Conservation (phyloP, 2,329 filamentous ascomycete genomes). For the Emergomyces orientalis region DNA sequence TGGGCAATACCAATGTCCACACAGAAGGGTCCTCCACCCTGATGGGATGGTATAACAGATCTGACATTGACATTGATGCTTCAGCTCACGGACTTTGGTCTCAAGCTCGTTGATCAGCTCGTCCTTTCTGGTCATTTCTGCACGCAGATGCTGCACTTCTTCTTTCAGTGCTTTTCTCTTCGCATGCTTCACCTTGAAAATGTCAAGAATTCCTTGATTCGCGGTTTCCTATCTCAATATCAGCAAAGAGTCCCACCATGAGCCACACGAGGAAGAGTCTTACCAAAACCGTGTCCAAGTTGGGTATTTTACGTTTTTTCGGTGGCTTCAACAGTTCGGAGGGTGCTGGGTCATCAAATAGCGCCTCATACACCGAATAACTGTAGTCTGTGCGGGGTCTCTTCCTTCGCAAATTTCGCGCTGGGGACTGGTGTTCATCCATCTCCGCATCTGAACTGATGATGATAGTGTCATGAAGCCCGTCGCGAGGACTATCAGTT, state of each 20-base stretch:
- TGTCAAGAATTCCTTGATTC: conserved; percentile 2
- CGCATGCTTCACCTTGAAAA: conserved; percentile 4
- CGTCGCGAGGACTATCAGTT: no score
- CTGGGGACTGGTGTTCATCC: no score
- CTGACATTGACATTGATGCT: no score
- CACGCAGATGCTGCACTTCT: not conserved
- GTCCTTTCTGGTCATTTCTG: no score
- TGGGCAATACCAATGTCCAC: no score
- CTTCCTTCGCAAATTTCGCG: not conserved
- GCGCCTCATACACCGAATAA: not conserved
- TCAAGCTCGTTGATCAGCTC: no score
- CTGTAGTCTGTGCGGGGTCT: not conserved
- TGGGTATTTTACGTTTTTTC: conserved; percentile 6
- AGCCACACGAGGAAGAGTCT: not conserved
- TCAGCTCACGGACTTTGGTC: no score
- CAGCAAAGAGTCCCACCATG: conserved; percentile 2
- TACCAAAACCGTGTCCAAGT: conserved; percentile 4
- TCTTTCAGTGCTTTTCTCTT: conserved; percentile 2
- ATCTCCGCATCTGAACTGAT: no score
- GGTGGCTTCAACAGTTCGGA: not conserved
- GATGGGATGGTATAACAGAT: no score
- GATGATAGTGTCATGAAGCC: no score
- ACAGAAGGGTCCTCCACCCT: no score
- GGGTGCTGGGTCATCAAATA: not conserved
- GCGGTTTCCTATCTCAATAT: conserved; percentile 7